Evolutionary conservation across 208 protist species (phyloP), one percentile per base, ranked within the genome.

Genomic region (Leishmania mexicana): DNA sequence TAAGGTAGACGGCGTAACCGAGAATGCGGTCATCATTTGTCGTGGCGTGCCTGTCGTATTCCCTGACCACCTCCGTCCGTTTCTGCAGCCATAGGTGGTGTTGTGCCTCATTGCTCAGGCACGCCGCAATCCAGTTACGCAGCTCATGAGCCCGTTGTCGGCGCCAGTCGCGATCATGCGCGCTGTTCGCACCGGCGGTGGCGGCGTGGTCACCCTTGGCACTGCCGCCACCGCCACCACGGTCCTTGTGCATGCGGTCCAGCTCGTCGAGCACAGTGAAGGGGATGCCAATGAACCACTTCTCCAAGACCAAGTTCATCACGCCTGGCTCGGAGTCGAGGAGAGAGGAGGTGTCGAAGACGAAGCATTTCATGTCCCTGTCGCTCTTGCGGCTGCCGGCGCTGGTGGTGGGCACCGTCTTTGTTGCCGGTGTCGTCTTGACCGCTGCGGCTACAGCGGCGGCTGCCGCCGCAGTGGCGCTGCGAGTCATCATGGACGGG

Each of bases 21-120:
- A 97, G 84, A 71, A 97, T 97, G 70, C 84, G 85, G 75, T 96
- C 93, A 78, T 97, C 94, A 58, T 95, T 96, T 47, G 57, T 90
- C 3, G 68, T 77, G 31, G 85, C 81, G n/a, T 86, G 73, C 17
- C 80, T 71, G 70, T 96, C 89, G 83, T 94, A 97, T 15, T 76
- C 80, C 19, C 87, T 67, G 0, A 92, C 81, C 2, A 97, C 85
- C 62, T 97, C 94, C 24, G 81, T 89, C 21, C 88, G 85, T 31
- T 87, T 87, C 85, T 97, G 94, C 35, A 97, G 57, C 1, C 86
- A 83, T 11, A 96, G 62, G 78, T 77, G 77, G 24, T 28, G 49
- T 60, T 84, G 51, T 15, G 79, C 17, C 24, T 45, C 57, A n/a
- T 76, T 35, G 2, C 75, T 82, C 60, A 91, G 31, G 38, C 83